phyloP scores from a whole-genome alignment of 768 basidiomycete species.

The Podaxis mareebaensis region DNA sequence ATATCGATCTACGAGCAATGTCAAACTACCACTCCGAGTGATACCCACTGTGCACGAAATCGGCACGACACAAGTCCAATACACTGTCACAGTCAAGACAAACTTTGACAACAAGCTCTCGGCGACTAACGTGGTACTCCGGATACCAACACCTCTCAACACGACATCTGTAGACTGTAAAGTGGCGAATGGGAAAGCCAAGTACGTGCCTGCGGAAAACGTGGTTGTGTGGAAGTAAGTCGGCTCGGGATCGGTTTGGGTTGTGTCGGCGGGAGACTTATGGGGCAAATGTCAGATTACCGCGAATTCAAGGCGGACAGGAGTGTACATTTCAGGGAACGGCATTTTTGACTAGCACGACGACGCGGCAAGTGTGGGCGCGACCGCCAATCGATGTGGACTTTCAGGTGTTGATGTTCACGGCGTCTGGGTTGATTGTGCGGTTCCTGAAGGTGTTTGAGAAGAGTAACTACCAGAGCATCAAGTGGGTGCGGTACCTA shows the following conservation, averaged over 20 bases:
- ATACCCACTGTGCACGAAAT: constrained; percentile 93
- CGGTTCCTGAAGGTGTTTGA: constrained; percentile 98
- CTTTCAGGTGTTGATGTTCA: constrained; percentile 99
- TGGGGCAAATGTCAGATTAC: constrained; percentile 57
- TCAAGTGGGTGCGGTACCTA: constrained; percentile 95
- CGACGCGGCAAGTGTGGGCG: constrained; percentile 94
- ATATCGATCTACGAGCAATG: constrained; percentile 94
- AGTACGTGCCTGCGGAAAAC: constrained; percentile 96
- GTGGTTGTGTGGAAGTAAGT: constrained; percentile 97
- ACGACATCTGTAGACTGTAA: constrained; percentile 93
- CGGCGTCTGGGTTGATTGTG: constrained; percentile 92
- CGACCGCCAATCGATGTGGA: constrained; percentile 97
- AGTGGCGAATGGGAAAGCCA: constrained; percentile 90
- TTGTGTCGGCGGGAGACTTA: background rate
- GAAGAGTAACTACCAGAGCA: constrained; percentile 90
- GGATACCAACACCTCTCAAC: constrained; percentile 96
- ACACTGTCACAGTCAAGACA: constrained; percentile 83
- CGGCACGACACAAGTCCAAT: constrained; percentile 89
- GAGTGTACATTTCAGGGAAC: constrained; percentile 85
- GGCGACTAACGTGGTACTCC: constrained; percentile 87
- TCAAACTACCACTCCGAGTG: constrained; percentile 89
- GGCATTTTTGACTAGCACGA: constrained; percentile 85
- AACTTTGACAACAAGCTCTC: constrained; percentile 91
- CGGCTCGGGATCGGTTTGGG: background rate
- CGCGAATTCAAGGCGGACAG: constrained; percentile 88